Conservation (phyloP, 2,329 filamentous ascomycete species). For the Biscogniauxia marginata region DNA sequence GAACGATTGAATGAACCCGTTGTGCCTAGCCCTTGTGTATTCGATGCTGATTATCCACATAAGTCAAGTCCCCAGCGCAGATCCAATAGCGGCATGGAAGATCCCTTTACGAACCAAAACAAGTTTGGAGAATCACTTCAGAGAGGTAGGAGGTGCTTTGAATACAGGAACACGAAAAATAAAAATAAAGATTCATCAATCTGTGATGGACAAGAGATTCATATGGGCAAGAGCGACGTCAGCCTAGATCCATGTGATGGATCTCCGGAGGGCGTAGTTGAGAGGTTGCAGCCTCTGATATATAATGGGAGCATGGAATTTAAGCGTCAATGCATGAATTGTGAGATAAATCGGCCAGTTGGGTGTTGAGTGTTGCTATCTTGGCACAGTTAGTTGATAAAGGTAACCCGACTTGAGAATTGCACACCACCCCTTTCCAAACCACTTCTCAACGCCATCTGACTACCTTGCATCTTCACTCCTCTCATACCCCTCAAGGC, state of each 20-base stretch:
- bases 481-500: background rate
- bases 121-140: background rate
- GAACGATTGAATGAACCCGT: conserved; percentile 17
- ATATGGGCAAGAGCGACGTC: background rate
- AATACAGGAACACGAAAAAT: background rate
- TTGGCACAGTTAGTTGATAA: background rate
- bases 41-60: background rate
- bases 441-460: background rate
- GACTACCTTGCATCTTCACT: background rate
- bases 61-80: conserved; percentile 3
- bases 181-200: background rate
- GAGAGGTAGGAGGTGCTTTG: background rate
- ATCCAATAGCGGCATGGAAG: background rate
- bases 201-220: background rate
- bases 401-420: background rate
- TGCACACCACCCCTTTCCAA: background rate
- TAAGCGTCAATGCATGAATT: conserved; percentile 1
- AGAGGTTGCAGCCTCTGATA: conserved; percentile 12
- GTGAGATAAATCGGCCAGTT: background rate
- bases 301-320: conserved; percentile 10
- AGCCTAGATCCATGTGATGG: background rate
- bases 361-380: background rate
- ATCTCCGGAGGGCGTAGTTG: conserved; percentile 12
- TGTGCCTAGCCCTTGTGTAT: background rate
- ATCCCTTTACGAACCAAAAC: background rate